Percentiles rank a stretch among this genome's conserved stretches.
Evolutionary conservation across 345 rosid genomes (phyloP).

Genomic region (Boechera retrofracta): DNA sequence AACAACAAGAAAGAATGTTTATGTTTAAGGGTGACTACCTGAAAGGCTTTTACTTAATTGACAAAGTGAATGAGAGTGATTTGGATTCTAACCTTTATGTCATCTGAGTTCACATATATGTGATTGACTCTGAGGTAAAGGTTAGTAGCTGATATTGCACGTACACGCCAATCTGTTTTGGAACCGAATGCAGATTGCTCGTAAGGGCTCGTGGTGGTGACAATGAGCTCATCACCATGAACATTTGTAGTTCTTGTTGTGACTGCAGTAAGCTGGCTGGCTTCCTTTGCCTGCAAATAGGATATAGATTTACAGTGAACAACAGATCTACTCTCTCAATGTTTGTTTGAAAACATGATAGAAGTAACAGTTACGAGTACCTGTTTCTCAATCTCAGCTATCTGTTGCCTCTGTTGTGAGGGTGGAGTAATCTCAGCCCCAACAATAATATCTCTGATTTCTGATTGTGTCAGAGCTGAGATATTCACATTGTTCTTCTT

Average conservation of each 20-base stretch:
- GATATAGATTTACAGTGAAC: conserved; percentile 1
- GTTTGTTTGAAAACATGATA: not conserved
- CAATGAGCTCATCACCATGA: conserved; percentile 88
- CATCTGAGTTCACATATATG: conserved; percentile 87
- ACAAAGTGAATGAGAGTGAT: too few relatives aligned
- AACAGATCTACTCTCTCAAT: not conserved
- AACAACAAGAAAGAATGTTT: too few relatives aligned
- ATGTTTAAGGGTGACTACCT: too few relatives aligned
- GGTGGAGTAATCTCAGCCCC: conserved; percentile 99
- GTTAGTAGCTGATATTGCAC: conserved; percentile 94
- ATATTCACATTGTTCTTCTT: conserved; percentile 95
- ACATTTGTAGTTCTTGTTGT: conserved; percentile 88
- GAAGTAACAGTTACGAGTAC: conserved; percentile 43
- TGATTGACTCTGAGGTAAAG: conserved; percentile 88
- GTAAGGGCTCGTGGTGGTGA: conserved; percentile 77
- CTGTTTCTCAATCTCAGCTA: conserved; percentile 98
- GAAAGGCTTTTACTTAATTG: too few relatives aligned
- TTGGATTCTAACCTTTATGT: conserved; percentile 53
- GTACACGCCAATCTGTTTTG: conserved; percentile 92
- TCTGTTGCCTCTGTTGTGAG: conserved; percentile 92
- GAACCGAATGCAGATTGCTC: conserved; percentile 86
- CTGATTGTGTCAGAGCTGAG: conserved; percentile 89
- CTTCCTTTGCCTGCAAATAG: conserved; percentile 74
- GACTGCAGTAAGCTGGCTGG: conserved; percentile 82
- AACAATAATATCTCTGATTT: conserved; percentile 90